phyloP scores from a whole-genome alignment of 352 stramenopile species.

The Pythium aphanidermatum region DNA sequence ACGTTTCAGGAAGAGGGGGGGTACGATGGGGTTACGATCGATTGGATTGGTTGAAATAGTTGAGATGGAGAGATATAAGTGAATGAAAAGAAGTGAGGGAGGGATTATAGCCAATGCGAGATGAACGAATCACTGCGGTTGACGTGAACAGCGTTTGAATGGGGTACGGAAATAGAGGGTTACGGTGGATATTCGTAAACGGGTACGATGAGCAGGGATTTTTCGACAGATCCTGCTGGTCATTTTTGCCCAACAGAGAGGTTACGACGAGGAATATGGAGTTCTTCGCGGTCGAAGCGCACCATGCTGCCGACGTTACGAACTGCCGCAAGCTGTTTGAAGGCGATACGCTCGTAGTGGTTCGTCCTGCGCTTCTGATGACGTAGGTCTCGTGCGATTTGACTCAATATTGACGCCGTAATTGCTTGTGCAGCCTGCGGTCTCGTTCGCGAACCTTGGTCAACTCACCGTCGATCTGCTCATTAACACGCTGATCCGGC shows the following conservation, averaged over 20 bases:
- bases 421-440: slow-evolving; percentile 34
- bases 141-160: too few relatives aligned
- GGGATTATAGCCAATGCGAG: too few relatives aligned
- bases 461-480: slow-evolving; percentile 73
- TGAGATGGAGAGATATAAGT: too few relatives aligned
- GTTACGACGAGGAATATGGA: slow-evolving; percentile 36
- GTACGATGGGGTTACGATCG: not conserved
- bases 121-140: too few relatives aligned
- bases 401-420: too few relatives aligned
- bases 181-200: too few relatives aligned
- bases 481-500: slow-evolving; percentile 65
- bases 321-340: slow-evolving; percentile 34
- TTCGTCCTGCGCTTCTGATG: slow-evolving; percentile 10
- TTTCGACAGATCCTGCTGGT: too few relatives aligned
- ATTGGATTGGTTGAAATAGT: slow-evolving; percentile 7
- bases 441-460: slow-evolving; percentile 79
- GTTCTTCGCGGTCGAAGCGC: slow-evolving; percentile 32
- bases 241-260: too few relatives aligned
- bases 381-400: slow-evolving; percentile 8
- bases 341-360: slow-evolving; percentile 47
- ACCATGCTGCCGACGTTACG: slow-evolving; percentile 19
- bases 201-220: too few relatives aligned
- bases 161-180: too few relatives aligned
- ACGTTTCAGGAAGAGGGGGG: not conserved
- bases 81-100: too few relatives aligned